These are phyloP conservation scores for Atkinsonella hypoxylon DNA, from an alignment of 2,329 filamentous ascomycete species.

Conservation along the genomic window DNA sequence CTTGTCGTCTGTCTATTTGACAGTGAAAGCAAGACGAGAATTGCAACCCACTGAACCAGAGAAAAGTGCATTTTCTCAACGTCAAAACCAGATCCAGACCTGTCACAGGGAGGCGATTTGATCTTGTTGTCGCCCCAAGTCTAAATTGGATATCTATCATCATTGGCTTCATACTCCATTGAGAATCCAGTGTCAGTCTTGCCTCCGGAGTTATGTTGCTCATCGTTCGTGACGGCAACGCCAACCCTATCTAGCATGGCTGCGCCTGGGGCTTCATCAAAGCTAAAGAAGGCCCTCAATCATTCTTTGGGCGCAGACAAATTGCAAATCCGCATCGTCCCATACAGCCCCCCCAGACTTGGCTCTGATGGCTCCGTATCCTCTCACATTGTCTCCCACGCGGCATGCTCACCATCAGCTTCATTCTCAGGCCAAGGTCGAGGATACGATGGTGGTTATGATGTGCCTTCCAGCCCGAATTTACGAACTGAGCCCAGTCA, in stretches of 20 bases:
- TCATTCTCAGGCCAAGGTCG: neutral
- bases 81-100: too few species aligned
- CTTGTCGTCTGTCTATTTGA: too few species aligned
- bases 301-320: conserved; percentile 11
- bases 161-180: neutral
- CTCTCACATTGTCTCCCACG: conserved; percentile 15
- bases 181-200: neutral
- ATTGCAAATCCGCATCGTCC: conserved; percentile 25
- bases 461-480: conserved; percentile 1
- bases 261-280: neutral
- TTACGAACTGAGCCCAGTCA: neutral
- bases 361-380: conserved; percentile 18
- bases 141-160: neutral
- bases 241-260: conserved; percentile 5
- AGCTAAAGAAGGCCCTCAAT: neutral
- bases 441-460: neutral
- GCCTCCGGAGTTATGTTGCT: conserved; percentile 2
- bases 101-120: neutral
- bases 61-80: too few species aligned
- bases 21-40: too few species aligned
- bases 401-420: conserved; percentile 7
- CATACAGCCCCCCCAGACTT: conserved; percentile 26
- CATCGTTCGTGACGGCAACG: neutral
- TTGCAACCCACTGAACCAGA: too few species aligned
- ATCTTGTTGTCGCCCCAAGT: neutral